Base-by-base conservation (phyloP, 2,329 filamentous ascomycete species). In the Aspergillus pseudoterreus region DNA sequence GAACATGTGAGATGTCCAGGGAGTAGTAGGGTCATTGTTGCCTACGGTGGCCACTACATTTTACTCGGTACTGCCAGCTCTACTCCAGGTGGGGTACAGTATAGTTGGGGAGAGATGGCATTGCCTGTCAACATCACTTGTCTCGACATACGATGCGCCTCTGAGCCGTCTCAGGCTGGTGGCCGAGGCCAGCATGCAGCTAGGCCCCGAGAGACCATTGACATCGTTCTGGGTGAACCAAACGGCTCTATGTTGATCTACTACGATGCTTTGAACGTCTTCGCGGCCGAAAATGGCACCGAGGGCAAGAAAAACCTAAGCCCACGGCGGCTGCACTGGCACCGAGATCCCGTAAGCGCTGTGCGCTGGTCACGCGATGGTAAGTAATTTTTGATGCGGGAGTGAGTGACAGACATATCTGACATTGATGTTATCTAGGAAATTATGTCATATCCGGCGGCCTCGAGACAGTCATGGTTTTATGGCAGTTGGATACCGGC, bases 361-460 rank as follows among this genome's bases (percentile, higher is more conserved):
- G 79, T 96, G 52, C 95, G 94, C 70, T 97, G 92, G 88, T 96
- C 94, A 12, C 79, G 79, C 59, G 94, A 99, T 78, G 92, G 92
- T 90, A 80, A 59, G 55, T 56, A 22, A 21, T 55, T 6, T 45
- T 19, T 8, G 9, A 11, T 22, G 22, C 10, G 30, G 46, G 15
- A 19, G 15, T 43, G n/a, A 33, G 30, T 4, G 43, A 36, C 38
- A 33, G 47, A 43, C 15, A 24, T 43, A 46, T 44, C 55, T 57
- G 58, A 75, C 75, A 55, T 75, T 14, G 27, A 9, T 30, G 27
- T 30, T 30, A 30, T 19, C 41, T 44, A 59, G 89, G 90, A 46
- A 91, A 96, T 66, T 99, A 99, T 69, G 74, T 99, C 53, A 86
- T 99, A 47, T 97, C 94, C 51, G 94, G 94, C 65, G 94, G 94